A percentile compares a stretch with the other conserved stretches of the same genome.
These are phyloP conservation scores for Thielaviopsis musarum DNA, from an alignment of 2,329 filamentous ascomycete species.

Conservation along the genomic window DNA sequence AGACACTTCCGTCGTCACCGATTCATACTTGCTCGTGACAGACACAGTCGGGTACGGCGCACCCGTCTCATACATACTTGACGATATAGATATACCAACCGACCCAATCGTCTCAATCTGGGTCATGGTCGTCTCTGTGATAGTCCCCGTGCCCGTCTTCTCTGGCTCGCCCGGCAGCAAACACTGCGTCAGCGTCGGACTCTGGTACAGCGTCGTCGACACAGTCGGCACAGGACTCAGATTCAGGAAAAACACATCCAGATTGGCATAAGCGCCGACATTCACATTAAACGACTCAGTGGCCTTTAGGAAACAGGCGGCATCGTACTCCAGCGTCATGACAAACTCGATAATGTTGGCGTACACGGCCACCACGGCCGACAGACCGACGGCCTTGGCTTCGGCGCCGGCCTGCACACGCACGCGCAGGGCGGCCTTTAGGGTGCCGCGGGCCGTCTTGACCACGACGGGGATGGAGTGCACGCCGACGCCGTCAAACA, in stretches of 20 bases:
- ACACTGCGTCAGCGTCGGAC: slow-evolving; percentile 23
- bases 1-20: too few species aligned
- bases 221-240: slow-evolving; percentile 24
- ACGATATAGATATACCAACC: neutral
- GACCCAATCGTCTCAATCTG: neutral
- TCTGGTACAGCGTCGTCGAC: slow-evolving; percentile 23
- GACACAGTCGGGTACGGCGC: too few species aligned
- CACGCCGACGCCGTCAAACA: slow-evolving; percentile 27
- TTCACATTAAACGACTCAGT: slow-evolving; percentile 24
- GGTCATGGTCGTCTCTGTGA: neutral
- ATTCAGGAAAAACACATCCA: slow-evolving; percentile 22
- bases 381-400: slow-evolving; percentile 23
- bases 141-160: slow-evolving; percentile 3
- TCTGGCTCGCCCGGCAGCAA: slow-evolving; percentile 13
- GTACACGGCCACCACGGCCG: slow-evolving; percentile 29
- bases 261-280: slow-evolving; percentile 22
- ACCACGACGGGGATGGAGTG: slow-evolving; percentile 31
- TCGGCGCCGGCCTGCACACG: slow-evolving; percentile 28
- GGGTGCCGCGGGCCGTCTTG: slow-evolving; percentile 27
- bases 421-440: slow-evolving; percentile 33
- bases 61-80: too few species aligned
- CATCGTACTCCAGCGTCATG: slow-evolving; percentile 22
- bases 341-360: slow-evolving; percentile 38
- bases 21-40: too few species aligned
- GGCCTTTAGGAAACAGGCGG: slow-evolving; percentile 21